Percentiles rank a stretch among this genome's conserved stretches.
Conservation (phyloP, 202 grass and related monocot species). For the Schoenoplectus tabernaemontani region DNA sequence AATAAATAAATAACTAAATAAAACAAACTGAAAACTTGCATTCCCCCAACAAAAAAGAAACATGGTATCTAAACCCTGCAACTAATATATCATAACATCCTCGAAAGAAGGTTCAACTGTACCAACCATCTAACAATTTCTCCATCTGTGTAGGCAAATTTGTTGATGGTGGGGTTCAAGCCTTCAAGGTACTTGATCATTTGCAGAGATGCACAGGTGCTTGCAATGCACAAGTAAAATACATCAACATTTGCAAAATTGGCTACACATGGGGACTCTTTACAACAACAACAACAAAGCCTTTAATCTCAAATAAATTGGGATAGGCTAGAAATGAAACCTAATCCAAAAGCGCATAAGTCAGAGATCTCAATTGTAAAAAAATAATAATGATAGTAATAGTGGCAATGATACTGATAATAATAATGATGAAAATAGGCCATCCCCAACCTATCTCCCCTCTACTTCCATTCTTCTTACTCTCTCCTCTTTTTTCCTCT, state of each 20-base stretch:
- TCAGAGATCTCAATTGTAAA: too few relatives aligned
- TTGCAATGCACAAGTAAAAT: neutral
- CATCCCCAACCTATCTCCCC: too few relatives aligned
- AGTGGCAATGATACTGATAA: too few relatives aligned
- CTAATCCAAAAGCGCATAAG: too few relatives aligned
- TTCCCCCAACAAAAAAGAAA: neutral
- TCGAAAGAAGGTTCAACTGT: neutral
- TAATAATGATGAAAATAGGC: too few relatives aligned
- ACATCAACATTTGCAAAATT: neutral
- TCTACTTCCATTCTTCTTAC: too few relatives aligned
- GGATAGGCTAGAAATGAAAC: too few relatives aligned
- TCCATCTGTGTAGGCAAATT: neutral
- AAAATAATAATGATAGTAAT: too few relatives aligned
- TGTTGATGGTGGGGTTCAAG: neutral
- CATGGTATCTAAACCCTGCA: neutral
- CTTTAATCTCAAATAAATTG: too few relatives aligned
- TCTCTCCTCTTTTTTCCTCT: too few relatives aligned
- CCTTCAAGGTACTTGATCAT: neutral
- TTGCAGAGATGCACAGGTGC: neutral
- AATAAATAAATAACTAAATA: conserved; percentile 21
- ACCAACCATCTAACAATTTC: neutral
- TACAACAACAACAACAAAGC: too few relatives aligned
- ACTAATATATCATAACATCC: neutral
- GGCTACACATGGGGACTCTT: too few relatives aligned
- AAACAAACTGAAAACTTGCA: neutral